Evolutionary conservation across 805 yeast genomes (phyloP), one percentile per base, ranked within the genome.

Genomic region (Suhomyces tanzawaensis): DNA sequence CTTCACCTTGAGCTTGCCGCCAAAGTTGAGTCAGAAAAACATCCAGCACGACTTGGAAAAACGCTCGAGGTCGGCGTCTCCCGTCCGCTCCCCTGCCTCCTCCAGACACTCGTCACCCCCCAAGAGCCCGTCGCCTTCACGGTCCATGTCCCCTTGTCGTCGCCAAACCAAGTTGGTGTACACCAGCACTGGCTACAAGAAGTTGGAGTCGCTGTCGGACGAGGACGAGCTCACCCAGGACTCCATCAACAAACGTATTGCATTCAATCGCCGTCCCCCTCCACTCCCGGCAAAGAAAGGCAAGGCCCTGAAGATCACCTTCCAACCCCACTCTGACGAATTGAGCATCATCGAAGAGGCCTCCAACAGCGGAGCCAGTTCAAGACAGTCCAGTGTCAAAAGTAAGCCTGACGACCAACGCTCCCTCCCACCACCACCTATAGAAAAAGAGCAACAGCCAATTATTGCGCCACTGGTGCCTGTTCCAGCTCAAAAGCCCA

Each of bases 321-420:
- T 49, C 13, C 52, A 47, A 29, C 42, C 53, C 8, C 54, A 60
- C 1, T 51, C 46, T 13, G 72, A 68, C 44, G 71, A 60, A 31
- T 57, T 69, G 35, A 69, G 74, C 45, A 58, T 68, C 29, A 69
- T 69, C 14, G 72, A 69, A 45, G 74, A 69, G 39, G 60, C 52
- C 21, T 60, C 70, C 2, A 36, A 40, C 26, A 49, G 49, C 21
- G 48, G 40, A 19, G 55, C 47, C 3, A 51, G 57, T 34, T 63
- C 71, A 4, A 53, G 72, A 41, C 37, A 42, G 6, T 45, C 68
- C 5, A 67, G 70, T 34, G 34, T 58, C 4, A 55, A 46, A n/a
- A 13, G 18, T 8, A 31, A 31, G 21, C 8, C n/a, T 1, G 40
- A 25, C 13, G 24, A 28, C n/a, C 32, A 39, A 14, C 14, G 13